phyloP scores from a whole-genome alignment of 768 basidiomycete species.

The Gautieria morchelliformis region DNA sequence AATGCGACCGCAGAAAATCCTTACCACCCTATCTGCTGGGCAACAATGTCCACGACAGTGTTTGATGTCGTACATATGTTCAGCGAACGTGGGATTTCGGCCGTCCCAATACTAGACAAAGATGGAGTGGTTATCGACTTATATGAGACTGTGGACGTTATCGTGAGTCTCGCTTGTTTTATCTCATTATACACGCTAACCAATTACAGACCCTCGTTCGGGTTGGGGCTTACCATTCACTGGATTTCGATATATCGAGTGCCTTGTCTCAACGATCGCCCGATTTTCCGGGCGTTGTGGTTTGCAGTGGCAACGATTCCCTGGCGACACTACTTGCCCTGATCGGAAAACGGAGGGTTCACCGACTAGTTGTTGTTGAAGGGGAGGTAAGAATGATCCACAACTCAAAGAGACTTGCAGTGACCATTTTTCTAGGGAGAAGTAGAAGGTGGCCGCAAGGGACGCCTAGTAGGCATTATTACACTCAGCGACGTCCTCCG shows the following conservation, averaged over 20 bases:
- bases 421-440: slow-evolving; percentile 42
- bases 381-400: slow-evolving; percentile 51
- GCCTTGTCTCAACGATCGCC: slow-evolving; percentile 86
- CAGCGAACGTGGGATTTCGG: slow-evolving; percentile 88
- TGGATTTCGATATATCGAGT: slow-evolving; percentile 88
- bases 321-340: slow-evolving; percentile 83
- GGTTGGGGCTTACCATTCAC: slow-evolving; percentile 88
- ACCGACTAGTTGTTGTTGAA: slow-evolving; percentile 91
- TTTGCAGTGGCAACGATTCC: slow-evolving; percentile 89
- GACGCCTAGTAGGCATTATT: slow-evolving; percentile 76
- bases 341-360: slow-evolving; percentile 88
- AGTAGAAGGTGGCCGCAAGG: slow-evolving; percentile 74
- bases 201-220: slow-evolving; percentile 76
- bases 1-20: slow-evolving; percentile 47
- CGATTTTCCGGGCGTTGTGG: slow-evolving; percentile 95
- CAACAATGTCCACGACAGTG: slow-evolving; percentile 82
- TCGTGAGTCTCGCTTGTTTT: slow-evolving; percentile 46
- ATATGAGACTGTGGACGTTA: slow-evolving; percentile 98
- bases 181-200: slow-evolving; percentile 2
- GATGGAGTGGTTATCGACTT: slow-evolving; percentile 90
- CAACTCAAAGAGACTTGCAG: neutral
- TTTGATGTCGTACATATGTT: slow-evolving; percentile 99
- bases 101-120: slow-evolving; percentile 92
- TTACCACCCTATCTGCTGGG: slow-evolving; percentile 86
- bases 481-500: slow-evolving; percentile 82